These are phyloP conservation scores for Abelmoschus esculentus DNA, from an alignment of 345 rosid species.

Conservation along the genomic window DNA sequence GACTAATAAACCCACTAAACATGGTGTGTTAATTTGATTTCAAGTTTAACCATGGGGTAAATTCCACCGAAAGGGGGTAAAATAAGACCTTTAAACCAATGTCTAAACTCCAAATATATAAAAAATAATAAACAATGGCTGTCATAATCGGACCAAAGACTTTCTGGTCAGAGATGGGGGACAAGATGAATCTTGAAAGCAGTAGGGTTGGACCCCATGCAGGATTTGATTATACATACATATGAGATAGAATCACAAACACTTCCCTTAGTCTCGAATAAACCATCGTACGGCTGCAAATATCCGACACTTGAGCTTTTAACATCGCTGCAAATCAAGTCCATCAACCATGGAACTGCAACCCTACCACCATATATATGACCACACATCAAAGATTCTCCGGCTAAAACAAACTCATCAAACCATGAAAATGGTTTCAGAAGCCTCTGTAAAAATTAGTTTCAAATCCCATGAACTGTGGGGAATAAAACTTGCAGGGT, in stretches of 20 bases:
- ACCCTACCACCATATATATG: background rate
- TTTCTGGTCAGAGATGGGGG: slow-evolving; percentile 11
- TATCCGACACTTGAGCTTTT: background rate
- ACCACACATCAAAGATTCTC: background rate
- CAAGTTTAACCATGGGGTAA: background rate
- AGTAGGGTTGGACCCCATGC: slow-evolving; percentile 12
- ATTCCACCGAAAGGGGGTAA: background rate
- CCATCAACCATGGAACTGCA: background rate
- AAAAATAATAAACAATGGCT: background rate
- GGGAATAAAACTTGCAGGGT: background rate
- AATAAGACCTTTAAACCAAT: background rate
- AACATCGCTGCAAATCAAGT: background rate
- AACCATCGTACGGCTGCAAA: slow-evolving; percentile 1
- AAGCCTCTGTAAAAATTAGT: no score
- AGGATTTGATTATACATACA: slow-evolving; percentile 13
- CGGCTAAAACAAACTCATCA: background rate
- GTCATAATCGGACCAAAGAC: slow-evolving; percentile 12
- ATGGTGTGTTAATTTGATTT: background rate
- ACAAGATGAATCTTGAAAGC: slow-evolving; percentile 15
- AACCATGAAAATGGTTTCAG: no score
- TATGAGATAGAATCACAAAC: background rate
- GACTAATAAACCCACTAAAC: background rate
- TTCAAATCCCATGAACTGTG: background rate
- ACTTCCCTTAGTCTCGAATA: background rate
- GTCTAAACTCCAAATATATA: background rate